Evolutionary conservation across 129 eudicot genomes (phyloP).

Genomic region (Scalesia atractyloides): DNA sequence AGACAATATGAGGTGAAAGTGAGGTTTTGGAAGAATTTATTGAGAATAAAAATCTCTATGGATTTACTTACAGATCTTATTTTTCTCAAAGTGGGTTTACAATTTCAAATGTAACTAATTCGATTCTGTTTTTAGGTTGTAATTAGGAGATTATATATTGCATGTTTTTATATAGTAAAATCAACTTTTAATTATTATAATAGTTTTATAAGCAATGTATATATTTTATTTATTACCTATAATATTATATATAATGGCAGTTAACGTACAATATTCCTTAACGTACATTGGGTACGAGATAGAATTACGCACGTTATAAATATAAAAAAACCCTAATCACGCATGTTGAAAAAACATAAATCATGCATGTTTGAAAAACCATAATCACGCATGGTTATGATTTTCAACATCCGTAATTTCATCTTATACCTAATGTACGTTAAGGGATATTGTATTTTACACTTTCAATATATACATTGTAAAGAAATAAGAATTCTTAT

Average conservation of each 20-base stretch:
- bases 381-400: no score
- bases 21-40: not conserved
- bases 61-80: not conserved
- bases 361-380: no score
- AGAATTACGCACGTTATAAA: no score
- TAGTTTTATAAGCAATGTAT: not conserved
- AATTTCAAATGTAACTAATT: constrained; percentile 4
- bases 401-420: no score
- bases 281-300: no score
- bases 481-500: not conserved
- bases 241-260: no score
- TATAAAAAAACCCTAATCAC: no score
- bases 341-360: no score
- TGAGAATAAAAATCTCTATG: not conserved
- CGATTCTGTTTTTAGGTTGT: not conserved
- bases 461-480: no score
- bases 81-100: constrained; percentile 18
- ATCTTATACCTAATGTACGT: no score
- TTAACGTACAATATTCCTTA: no score
- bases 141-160: not conserved
- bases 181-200: not conserved
- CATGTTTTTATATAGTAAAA: not conserved
- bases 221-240: not conserved
- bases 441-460: no score
- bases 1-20: not conserved